These are phyloP conservation scores for Thelonectria blattea DNA, from an alignment of 2,329 filamentous ascomycete species.

Conservation along the genomic window DNA sequence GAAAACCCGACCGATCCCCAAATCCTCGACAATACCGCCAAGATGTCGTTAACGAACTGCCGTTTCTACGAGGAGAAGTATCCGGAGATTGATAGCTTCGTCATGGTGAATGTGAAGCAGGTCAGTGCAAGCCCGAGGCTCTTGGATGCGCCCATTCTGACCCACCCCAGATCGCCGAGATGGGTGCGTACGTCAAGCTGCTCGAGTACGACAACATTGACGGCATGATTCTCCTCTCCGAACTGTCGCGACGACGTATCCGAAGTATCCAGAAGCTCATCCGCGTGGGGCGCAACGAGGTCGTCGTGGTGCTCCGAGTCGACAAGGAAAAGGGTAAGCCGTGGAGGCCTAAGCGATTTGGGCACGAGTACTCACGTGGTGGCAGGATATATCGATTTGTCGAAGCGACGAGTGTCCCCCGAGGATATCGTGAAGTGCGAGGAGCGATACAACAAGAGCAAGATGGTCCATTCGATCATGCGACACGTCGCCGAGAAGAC, in stretches of 20 bases:
- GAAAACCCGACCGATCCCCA: constrained; percentile 33
- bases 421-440: constrained; percentile 99
- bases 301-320: constrained; percentile 96
- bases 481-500: constrained; percentile 98
- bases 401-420: constrained; percentile 95
- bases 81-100: constrained; percentile 95
- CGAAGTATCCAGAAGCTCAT: constrained; percentile 99
- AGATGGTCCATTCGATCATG: constrained; percentile 99
- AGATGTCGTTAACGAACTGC: constrained; percentile 94
- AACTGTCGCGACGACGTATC: constrained; percentile 97
- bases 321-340: constrained; percentile 94
- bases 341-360: constrained; percentile 19
- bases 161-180: constrained; percentile 83
- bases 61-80: constrained; percentile 98
- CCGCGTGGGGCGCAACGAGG: constrained; percentile 95
- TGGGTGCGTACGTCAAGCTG: constrained; percentile 99
- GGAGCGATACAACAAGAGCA: constrained; percentile 99
- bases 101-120: constrained; percentile 99
- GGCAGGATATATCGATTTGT: constrained; percentile 90
- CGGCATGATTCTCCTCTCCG: constrained; percentile 98
- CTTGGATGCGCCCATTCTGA: constrained; percentile 28
- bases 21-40: constrained; percentile 56
- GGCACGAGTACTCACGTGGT: constrained; percentile 32
- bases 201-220: constrained; percentile 99
- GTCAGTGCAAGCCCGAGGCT: constrained; percentile 52